Conservation (phyloP, 352 stramenopile species). For the Globisporangium orthogonon region DNA sequence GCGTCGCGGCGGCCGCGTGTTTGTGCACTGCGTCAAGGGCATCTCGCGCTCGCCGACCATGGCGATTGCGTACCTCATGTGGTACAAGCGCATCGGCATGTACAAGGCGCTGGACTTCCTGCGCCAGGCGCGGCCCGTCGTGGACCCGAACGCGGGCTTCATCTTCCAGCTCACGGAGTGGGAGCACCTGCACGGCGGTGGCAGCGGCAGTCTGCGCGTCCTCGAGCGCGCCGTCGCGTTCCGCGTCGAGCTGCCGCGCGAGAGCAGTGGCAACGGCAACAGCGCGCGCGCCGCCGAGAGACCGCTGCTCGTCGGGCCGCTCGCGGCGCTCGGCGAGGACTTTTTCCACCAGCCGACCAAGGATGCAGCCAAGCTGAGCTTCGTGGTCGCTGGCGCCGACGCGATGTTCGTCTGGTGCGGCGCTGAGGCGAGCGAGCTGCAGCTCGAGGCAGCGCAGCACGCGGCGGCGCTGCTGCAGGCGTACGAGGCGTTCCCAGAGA, state of each 20-base stretch:
- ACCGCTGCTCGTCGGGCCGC: slow-evolving; percentile 51
- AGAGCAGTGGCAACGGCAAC: slow-evolving; percentile 24
- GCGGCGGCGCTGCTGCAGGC: slow-evolving; percentile 60
- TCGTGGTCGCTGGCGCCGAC: slow-evolving; percentile 64
- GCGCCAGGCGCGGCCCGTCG: slow-evolving; percentile 58
- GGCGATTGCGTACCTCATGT: slow-evolving; percentile 88
- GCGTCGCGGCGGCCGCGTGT: slow-evolving; percentile 59
- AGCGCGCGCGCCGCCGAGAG: slow-evolving; percentile 27
- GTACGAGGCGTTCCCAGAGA: slow-evolving; percentile 67
- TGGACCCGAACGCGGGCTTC: slow-evolving; percentile 84
- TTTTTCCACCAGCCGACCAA: slow-evolving; percentile 52
- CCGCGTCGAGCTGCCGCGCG: slow-evolving; percentile 55
- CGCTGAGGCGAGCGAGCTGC: slow-evolving; percentile 33
- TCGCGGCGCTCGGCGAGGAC: slow-evolving; percentile 37
- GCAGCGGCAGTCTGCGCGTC: slow-evolving; percentile 24
- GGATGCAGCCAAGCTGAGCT: slow-evolving; percentile 50
- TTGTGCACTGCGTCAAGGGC: slow-evolving; percentile 85
- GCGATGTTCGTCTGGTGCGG: slow-evolving; percentile 85
- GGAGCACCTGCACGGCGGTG: slow-evolving; percentile 60
- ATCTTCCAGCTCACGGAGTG: slow-evolving; percentile 89
- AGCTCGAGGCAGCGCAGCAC: slow-evolving; percentile 53
- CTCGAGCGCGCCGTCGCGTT: slow-evolving; percentile 56
- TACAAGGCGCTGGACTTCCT: slow-evolving; percentile 81
- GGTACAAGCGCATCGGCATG: slow-evolving; percentile 76
- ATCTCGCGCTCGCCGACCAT: slow-evolving; percentile 86